Evolutionary conservation across 768 basidiomycete species (phyloP), one percentile per base, ranked within the genome.

Genomic region (Cyclocybe cylindracea): DNA sequence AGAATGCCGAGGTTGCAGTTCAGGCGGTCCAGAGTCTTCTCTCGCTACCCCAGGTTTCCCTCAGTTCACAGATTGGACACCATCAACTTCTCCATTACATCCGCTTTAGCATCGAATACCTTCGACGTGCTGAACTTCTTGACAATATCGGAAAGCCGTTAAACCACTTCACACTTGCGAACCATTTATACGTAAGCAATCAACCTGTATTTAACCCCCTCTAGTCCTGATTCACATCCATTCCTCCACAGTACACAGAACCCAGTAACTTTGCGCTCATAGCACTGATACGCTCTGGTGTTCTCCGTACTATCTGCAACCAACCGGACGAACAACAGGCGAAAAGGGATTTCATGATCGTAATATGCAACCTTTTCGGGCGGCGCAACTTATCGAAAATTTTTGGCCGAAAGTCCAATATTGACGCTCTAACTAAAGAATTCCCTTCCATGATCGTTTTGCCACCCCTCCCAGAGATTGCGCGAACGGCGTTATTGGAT

Each of bases 221-320:
- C 24, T 7, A n/a, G 16, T 35, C 40, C 18, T 48, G 29, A 39
- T 33, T 45, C 18, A 39, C n/a, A 34, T 19, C 36, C 31, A 31
- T 37, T n/a, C 14, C 57, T 11, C 33, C 51, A 16, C 51, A 76
- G 71, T 83, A 85, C 58, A 80, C 81, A 1, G 86, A 89, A 63
- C 87, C 87, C 1, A 80, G 78, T 68, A 89, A 88, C 65, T 73
- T 89, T 36, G 86, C 87, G 0, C 66, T 89, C 2, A 78, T 85
- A 9, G 62, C 75, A 1, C 72, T 89, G 11, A 66, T 89, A 39
- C 79, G 79, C 34, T 69, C 69, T 4, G 87, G 86, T 7, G 74
- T 80, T 43, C 48, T 89, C 8, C 87, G 88, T 62, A 56, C 68
- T 0, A 76, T 89, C 32, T 85, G 85, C 64, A 56, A 60, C 13